Percentiles rank a stretch among this genome's conserved stretches.
These are phyloP conservation scores for Aureobasidium sp. DNA, from an alignment of 2,329 filamentous ascomycete species.

Conservation along the genomic window DNA sequence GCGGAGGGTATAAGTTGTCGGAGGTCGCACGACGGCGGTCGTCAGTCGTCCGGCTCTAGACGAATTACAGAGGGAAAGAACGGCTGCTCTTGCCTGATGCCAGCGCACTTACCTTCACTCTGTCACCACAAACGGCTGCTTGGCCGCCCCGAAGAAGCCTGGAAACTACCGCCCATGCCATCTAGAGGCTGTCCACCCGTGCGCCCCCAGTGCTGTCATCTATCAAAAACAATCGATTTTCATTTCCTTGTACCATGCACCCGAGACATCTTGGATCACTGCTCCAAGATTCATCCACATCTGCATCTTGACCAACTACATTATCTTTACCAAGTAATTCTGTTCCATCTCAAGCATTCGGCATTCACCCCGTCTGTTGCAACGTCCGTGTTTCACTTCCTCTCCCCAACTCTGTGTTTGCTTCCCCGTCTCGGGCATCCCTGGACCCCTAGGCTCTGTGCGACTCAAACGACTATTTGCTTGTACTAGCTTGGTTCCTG, in stretches of 20 bases:
- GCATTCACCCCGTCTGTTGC: conserved; percentile 1
- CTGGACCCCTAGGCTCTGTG: neutral
- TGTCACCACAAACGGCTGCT: conserved; percentile 10
- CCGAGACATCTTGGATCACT: neutral
- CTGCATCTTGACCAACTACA: neutral
- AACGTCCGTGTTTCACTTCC: conserved; percentile 6
- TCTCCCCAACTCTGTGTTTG: neutral
- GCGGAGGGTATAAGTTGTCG: neutral
- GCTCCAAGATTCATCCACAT: neutral
- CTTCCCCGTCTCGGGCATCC: neutral
- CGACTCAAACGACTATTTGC: neutral
- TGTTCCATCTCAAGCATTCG: neutral
- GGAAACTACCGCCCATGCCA: neutral
- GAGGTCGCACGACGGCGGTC: neutral
- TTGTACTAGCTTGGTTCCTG: neutral
- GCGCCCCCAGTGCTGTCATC: conserved; percentile 1
- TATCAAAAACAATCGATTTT: neutral
- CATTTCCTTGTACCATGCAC: neutral
- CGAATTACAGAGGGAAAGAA: conserved; percentile 1
- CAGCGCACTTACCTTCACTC: conserved; percentile 5
- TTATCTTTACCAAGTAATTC: neutral
- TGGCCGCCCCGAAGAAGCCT: neutral
- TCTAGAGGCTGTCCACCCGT: neutral
- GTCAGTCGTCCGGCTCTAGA: conserved; percentile 2
- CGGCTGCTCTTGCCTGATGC: conserved; percentile 9